Evolutionary conservation across 2,329 filamentous ascomycete species (phyloP), one percentile per base, ranked within the genome.

Genomic region (Penicillium sp.): DNA sequence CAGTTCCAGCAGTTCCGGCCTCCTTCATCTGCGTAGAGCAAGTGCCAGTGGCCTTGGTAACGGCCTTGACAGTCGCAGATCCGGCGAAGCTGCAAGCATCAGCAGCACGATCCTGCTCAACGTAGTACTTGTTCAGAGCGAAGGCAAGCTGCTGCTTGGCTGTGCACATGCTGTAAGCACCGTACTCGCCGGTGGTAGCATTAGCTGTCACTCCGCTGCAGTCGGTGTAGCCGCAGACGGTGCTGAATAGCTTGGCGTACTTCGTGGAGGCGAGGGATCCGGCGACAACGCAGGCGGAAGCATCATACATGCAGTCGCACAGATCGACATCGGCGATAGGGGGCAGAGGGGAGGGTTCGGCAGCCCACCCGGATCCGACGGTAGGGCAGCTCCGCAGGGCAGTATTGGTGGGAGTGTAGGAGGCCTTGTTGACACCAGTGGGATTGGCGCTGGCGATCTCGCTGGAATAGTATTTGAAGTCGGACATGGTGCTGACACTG

Each of bases 281-380:
- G 29, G 82, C 78, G 57, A 90, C 84, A 19, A 83, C 82, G 78
- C 94, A 97, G 53, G 78, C 77, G 55, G 94, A 78, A 44, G 85
- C 85, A 59, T 83, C 80, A 72, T 84, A 82, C 89, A 96, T 95
- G 84, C 94, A 99, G 53, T 80, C 75, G 82, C 93, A 97, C 41
- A 95, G 85, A 45, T 84, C 69, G 50, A 83, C 69, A 77, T 97
- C 90, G 58, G 91, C 91, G 5, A 84, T 85, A 5, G 92, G 93
- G 25, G 93, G 94, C 21, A 97, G 88, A 23, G 83, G 80, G 2
- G 65, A 61, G 61, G 67, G 53, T 11, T 83, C 80, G 50, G 90
- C 88, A 62, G 81, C 77, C 93, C 94, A 97, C 68, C 76, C 79
- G 41, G 75, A 66, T 65, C 75, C 78, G 49, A 86, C 76, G 7